phyloP scores from a whole-genome alignment of 805 yeast genomes.

The Teunomyces stri region DNA sequence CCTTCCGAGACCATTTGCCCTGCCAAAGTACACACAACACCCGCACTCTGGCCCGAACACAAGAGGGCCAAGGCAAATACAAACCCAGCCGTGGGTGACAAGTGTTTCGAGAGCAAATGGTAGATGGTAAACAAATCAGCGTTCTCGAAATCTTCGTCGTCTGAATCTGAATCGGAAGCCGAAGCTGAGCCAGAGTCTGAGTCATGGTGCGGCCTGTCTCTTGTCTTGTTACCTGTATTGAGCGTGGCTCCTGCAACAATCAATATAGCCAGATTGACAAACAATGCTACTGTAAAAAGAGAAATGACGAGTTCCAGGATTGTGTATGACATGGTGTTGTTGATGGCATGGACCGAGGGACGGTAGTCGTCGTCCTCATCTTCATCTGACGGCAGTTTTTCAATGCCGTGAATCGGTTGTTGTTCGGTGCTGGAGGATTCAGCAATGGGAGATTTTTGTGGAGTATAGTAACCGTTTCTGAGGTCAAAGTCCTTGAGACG shows the following conservation, averaged over 20 bases:
- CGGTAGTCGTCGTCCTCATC: constrained; percentile 44
- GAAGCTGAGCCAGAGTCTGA: constrained; percentile 9
- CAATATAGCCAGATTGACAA: constrained; percentile 85
- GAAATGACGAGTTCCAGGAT: constrained; percentile 82
- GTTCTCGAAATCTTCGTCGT: constrained; percentile 41
- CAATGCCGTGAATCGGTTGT: constrained; percentile 1
- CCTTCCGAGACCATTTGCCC: constrained; percentile 96
- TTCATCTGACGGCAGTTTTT: constrained; percentile 17
- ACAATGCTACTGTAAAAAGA: constrained; percentile 82
- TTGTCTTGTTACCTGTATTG: constrained; percentile 28
- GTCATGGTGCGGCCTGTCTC: not conserved
- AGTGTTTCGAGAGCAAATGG: constrained; percentile 60
- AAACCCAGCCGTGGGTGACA: constrained; percentile 83
- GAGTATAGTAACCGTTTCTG: constrained; percentile 53
- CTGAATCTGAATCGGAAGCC: constrained; percentile 17
- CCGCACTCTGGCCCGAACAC: constrained; percentile 93
- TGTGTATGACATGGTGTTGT: constrained; percentile 75
- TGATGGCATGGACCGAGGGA: constrained; percentile 79
- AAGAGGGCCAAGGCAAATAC: constrained; percentile 86
- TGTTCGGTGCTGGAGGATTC: constrained; percentile 8
- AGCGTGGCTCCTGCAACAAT: constrained; percentile 91
- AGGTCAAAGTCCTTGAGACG: constrained; percentile 73
- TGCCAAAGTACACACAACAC: constrained; percentile 89
- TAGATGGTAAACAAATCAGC: constrained; percentile 86
- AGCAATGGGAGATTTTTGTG: constrained; percentile 8